Evolutionary conservation across 805 yeast species (phyloP), one percentile per base, ranked within the genome.

Genomic region (Pichia deserticola): DNA sequence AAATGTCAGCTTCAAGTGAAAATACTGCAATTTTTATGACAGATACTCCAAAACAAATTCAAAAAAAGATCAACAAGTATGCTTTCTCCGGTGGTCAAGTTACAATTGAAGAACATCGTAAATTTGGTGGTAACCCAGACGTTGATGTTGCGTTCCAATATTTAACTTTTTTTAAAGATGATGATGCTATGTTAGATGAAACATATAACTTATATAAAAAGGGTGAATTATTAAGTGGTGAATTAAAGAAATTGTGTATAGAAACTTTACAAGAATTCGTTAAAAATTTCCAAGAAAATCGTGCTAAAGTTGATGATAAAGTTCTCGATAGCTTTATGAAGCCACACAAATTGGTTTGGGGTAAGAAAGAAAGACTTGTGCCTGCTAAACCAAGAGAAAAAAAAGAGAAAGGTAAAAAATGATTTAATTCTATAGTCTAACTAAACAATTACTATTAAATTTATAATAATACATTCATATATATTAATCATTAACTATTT

Each of bases 121-220:
- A 74, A 66, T 73, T 74, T 49, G 99, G 99, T 49, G 99, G 98
- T 62, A 77, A 93, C 64, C 95, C 96, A 43, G 97, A 92, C 56
- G 84, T 90, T 36, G 99, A 93, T 67, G 96, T 93, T 50, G 88
- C 99, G 3, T 93, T 74, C 72, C 98, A 93, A 71, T 93, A 93
- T 66, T 72, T 93, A 55, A 79, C 89, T 6, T 93, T 93, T 73
- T 90, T 93, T 76, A 71, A 80, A 44, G 87, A 89, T 57, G 98
- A 92, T 65, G 98, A 93, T 64, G 90, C 73, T 39, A 80, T 85
- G 60, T 75, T 93, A 60, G 74, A 73, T 48, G 69, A 75, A 43
- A 71, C 84, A 58, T 78, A 81, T 51, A 76, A 78, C 38, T 77
- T 75, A 39, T 93, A 93, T 71, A 80, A 74, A 64, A 69, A 73